Evolutionary conservation across 768 basidiomycete genomes (phyloP), one percentile per base, ranked within the genome.

Genomic region (Sarcodon aspratus): DNA sequence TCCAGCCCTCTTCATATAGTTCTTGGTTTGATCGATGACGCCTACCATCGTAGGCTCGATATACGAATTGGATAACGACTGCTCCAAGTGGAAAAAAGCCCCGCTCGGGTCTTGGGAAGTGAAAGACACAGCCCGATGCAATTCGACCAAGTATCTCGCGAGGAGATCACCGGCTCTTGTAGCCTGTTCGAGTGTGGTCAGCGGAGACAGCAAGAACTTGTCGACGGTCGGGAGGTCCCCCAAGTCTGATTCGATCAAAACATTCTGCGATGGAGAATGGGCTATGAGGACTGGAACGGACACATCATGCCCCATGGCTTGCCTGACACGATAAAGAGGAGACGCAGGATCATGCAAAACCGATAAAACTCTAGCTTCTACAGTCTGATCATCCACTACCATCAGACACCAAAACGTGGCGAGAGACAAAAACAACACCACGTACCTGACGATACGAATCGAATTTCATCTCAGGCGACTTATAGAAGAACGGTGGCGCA

Each of bases 1-100:
- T 33, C 45, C 53, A 33, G 55, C 53, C 32, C 46, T 50, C 31
- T 15, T 9, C 9, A 48, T 18, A 31, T 27, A 48, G 9, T 7
- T 9, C 38, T 32, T 15, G 9, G 38, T 38, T 9, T 37, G 33
- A 9, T 17, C 45, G 9, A 50, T 45, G n/a, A 50, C 45, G 46
- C 33, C 33, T 9, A 45, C 33, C 40, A 45, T 33, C 43, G 44
- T 38, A 11, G 45, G 12, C 35, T 48, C 48, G 12, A 31, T 38
- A 10, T 48, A 35, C 10, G n/a, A 35, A 32, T 48, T 48, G 21
- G 33, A 18, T 15, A 48, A 33, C 36, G 38, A n/a, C 13, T 17
- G 12, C 15, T 13, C 21, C 5, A 48, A 60, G 3, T 18, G 37
- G 13, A 38, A 4, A 13, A 6, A 13, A 4, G 37, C 12, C 37